Evolutionary conservation across 768 basidiomycete genomes (phyloP), one percentile per base, ranked within the genome.

Genomic region (Phaffia australis): DNA sequence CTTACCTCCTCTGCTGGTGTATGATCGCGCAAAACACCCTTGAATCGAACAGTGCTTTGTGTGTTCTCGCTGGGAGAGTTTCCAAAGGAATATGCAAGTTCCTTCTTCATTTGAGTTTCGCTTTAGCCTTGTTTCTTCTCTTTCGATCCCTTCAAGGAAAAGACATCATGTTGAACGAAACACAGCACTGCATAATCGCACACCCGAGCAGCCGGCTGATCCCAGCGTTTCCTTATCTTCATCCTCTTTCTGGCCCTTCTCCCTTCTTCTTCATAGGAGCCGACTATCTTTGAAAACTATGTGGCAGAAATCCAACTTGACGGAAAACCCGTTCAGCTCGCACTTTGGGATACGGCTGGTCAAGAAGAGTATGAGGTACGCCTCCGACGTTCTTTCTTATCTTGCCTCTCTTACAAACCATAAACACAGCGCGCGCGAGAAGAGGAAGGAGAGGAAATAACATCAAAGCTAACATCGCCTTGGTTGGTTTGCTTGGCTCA

Each of bases 371-470:
- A 69, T 49, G 67, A 69, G 67, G 67, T 69, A 18, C 21, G 66
- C 25, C 23, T 51, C 35, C 42, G 35, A 27, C 16, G 30, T 15
- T 60, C 7, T 27, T 4, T 32, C 59, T 65, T 70, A 55, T 67
- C 69, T 69, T 69, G 71, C 27, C 29, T 42, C 11, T 42, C 11
- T 42, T 50, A 27, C 25, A 11, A 49, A 32, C 1, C 27, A 29
- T 29, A 30, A 48, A 29, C 14, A 25, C 32, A 4, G 35, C 65
- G 25, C 7, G 58, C 59, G 63, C 65, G 74, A 95, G 93, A 73
- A 93, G 94, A 56, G 93, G 97, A 80, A 94, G n/a, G n/a, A 99
- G 80, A 94, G 95, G 79, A 97, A 99, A 76, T 94, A 98, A 18
- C 8, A 4, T 63, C 25, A 11, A 25, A 32, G 11, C 58, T 42